phyloP scores from a whole-genome alignment of 139 green algal genomes.

The Coelastrella sp. region DNA sequence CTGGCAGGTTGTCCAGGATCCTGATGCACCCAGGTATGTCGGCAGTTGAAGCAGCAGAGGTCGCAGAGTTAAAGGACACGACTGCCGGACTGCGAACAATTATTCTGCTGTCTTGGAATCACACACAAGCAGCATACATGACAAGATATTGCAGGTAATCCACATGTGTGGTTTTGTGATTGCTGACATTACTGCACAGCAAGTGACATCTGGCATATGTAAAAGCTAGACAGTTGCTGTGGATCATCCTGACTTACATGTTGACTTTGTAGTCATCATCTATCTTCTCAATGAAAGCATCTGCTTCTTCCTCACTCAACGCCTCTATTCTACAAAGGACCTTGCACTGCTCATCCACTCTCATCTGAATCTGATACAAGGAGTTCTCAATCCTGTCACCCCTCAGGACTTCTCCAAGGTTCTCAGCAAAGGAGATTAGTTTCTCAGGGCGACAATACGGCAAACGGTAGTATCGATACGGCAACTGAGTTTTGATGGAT shows the following conservation, averaged over 20 bases:
- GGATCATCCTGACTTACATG: conserved; percentile 95
- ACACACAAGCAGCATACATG: too few species aligned
- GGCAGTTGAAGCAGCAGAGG: too few species aligned
- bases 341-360: conserved; percentile 94
- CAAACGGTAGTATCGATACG: conserved; percentile 98
- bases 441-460: conserved; percentile 96
- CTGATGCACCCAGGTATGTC: too few species aligned
- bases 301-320: conserved; percentile 78
- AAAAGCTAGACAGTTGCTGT: too few species aligned
- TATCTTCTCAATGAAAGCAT: conserved; percentile 88
- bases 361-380: conserved; percentile 95
- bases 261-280: conserved; percentile 98
- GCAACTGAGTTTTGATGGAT: conserved; percentile 94
- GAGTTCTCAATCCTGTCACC: conserved; percentile 99
- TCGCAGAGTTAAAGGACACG: too few species aligned
- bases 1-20: conserved; percentile 99
- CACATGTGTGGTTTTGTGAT: too few species aligned
- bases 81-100: too few species aligned
- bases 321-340: conserved; percentile 90
- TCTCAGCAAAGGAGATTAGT: conserved; percentile 82
- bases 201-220: too few species aligned
- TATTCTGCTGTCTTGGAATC: too few species aligned
- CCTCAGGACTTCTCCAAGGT: conserved; percentile 94
- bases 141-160: too few species aligned
- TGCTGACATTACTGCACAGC: too few species aligned